phyloP scores from a whole-genome alignment of 495 filamentous ascomycete genomes.

The Penicillium pulvis region DNA sequence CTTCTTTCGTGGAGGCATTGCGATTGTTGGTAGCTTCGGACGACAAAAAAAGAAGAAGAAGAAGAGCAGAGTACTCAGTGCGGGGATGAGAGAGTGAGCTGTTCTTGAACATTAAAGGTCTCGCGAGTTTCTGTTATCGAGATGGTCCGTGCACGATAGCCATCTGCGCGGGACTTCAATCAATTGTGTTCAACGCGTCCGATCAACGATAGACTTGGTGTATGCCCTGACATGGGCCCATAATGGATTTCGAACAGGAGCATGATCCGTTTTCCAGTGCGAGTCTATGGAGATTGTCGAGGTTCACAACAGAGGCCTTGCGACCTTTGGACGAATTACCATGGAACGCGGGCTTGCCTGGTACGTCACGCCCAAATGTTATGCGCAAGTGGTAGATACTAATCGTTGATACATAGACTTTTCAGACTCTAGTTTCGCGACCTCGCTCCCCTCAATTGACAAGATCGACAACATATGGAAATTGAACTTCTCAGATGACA shows the following conservation, averaged over 20 bases:
- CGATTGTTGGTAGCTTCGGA: slow-evolving; percentile 1
- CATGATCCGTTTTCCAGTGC: slow-evolving; percentile 72
- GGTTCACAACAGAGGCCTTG: slow-evolving; percentile 43
- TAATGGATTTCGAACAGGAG: slow-evolving; percentile 50
- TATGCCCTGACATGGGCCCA: slow-evolving; percentile 23
- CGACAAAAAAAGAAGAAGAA: neutral
- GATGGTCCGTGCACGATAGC: slow-evolving; percentile 41
- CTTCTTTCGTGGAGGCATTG: slow-evolving; percentile 79
- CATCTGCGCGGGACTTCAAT: slow-evolving; percentile 22
- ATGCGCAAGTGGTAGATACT: slow-evolving; percentile 2
- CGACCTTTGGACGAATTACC: slow-evolving; percentile 42
- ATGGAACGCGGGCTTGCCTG: slow-evolving; percentile 38
- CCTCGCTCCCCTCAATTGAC: slow-evolving; percentile 22
- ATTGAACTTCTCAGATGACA: slow-evolving; percentile 33
- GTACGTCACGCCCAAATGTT: slow-evolving; percentile 27
- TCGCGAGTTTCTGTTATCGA: slow-evolving; percentile 31
- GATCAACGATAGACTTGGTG: slow-evolving; percentile 7
- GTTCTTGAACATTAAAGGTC: neutral
- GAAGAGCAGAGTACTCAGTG: slow-evolving; percentile 7
- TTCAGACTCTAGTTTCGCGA: slow-evolving; percentile 29
- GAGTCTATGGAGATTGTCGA: slow-evolving; percentile 60
- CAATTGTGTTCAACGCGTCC: slow-evolving; percentile 12
- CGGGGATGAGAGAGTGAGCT: neutral
- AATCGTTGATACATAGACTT: slow-evolving; percentile 26
- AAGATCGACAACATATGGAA: slow-evolving; percentile 34